phyloP scores from a whole-genome alignment of 2,329 filamentous ascomycete species.

The Trichoderma sp. region DNA sequence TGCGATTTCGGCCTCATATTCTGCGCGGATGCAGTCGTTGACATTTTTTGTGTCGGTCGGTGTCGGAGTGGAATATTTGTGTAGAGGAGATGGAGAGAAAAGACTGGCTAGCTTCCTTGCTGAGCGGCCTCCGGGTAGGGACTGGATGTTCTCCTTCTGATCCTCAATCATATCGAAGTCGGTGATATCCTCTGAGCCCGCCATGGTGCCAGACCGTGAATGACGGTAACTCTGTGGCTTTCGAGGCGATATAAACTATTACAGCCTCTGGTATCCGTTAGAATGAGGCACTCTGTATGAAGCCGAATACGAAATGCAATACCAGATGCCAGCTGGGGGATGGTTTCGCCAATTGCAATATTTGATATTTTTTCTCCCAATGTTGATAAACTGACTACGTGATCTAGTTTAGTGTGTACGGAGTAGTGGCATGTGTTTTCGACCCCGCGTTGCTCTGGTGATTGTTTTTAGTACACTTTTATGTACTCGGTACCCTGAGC shows the following conservation, averaged over 20 bases:
- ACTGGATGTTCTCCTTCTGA: constrained; percentile 98
- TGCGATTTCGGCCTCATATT: constrained; percentile 81
- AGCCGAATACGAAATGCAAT: not conserved
- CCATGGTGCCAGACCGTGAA: constrained; percentile 42
- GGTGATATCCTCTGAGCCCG: constrained; percentile 52
- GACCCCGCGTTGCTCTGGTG: constrained; percentile 14
- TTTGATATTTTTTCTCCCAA: not conserved
- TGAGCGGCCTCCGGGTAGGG: constrained; percentile 81
- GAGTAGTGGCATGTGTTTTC: constrained; percentile 12
- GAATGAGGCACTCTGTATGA: not conserved
- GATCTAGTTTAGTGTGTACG: not conserved
- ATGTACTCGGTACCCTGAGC: not conserved
- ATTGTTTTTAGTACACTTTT: not conserved
- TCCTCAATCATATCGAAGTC: constrained; percentile 91
- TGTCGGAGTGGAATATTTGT: constrained; percentile 59
- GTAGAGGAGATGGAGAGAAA: constrained; percentile 65
- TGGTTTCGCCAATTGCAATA: not conserved
- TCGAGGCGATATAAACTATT: not conserved
- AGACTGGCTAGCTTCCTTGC: constrained; percentile 83
- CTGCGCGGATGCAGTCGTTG: constrained; percentile 74
- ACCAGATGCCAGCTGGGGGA: not conserved
- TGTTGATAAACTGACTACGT: constrained; percentile 3
- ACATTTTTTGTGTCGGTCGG: constrained; percentile 71
- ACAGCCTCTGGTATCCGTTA: not conserved
- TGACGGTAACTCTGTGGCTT: constrained; percentile 6